Evolutionary conservation across 768 basidiomycete genomes (phyloP), one percentile per base, ranked within the genome.

Genomic region (Termitomyces sp.): DNA sequence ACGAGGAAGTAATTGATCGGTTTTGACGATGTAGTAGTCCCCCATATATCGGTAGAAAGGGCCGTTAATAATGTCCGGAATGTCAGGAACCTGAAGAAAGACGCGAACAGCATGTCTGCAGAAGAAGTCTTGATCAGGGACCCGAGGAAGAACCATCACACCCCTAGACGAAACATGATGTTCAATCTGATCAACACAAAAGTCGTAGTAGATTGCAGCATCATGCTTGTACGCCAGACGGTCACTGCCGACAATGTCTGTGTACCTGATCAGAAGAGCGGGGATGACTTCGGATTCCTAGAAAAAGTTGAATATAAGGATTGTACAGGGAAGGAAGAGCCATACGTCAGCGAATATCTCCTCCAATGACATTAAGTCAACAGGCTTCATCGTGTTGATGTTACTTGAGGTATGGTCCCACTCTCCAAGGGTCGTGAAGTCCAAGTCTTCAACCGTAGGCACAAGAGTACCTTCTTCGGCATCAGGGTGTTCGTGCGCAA

Each of bases 81-180:
- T 44, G 16, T 50, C 34, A 34, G 51, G 57, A 41, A 56, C 18
- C 47, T 65, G 53, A 9, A 59, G 41, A 37, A 61, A 65, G 4
- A 62, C 48, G 18, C 64, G 62, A 15, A 65, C 58, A n/a, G 62
- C 64, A 26, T 65, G 60, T 1, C 46, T 51, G 37, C 24, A 42
- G 54, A 61, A 60, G 15, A 55, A 60, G 5, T 54, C 28, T 4
- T 39, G 31, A 34, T 39, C 24, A 24, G 62, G 62, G 10, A 24
- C 39, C 12, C 36, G n/a, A 1, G 54, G 60, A 4, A 62, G 28
- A 33, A 9, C 39, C 10, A 3, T 31, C 16, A 65, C 57, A 24
- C 56, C 53, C n/a, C 64, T 16, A 48, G 60, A 48, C n/a, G 24
- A 20, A 16, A 55, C 52, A 56, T 54, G 36, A 51, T 28, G 29